Base-by-base conservation (phyloP, 306 rosid species). In the Comarum palustre region DNA sequence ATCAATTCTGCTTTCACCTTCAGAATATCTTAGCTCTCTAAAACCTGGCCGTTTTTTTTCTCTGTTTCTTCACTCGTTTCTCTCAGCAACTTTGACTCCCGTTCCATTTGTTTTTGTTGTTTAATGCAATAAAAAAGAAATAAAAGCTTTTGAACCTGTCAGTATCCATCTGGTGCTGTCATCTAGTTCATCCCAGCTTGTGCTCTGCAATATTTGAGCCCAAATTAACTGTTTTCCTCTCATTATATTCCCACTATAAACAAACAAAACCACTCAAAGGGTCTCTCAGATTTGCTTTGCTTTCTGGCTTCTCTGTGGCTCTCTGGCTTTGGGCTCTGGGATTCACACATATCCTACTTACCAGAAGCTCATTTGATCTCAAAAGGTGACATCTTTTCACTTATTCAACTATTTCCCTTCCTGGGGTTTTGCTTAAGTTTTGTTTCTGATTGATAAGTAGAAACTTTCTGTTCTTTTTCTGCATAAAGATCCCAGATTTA, bases 81-180 rank as follows among this genome's bases (percentile, higher is more conserved):
- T 25, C 78, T 27, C 22, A 47, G 8, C 47, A 9, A 50, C 45
- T 74, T 66, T 52, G 75, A 58, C 84, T 61, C 57, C 41, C 43
- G 34, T 59, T 14, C 31, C n/a, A 4, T 38, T 55, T 15, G 34
- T 45, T 6, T 14, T 24, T 55, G 51, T 59, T 25, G 12, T 38
- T 43, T 66, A 42, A 27, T 72, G 17, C 67, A 27, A 3, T 41
- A 41, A 36, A 19, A 65, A 27, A 31, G 15, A 14, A 58, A 39
- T 32, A 6, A 7, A 9, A 16, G 42, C 69, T 14, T 36, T 32
- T 43, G 67, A 76, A 58, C 75, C 64, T 43, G 80, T 75, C 62
- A 67, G 72, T 75, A 16, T 71, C 66, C 48, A 60, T 74, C 79
- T 46, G 65, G 47, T 70, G 77, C 73, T 81, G 88, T 75, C 77